phyloP scores from a whole-genome alignment of 805 yeast species.

The Candida boidinii region DNA sequence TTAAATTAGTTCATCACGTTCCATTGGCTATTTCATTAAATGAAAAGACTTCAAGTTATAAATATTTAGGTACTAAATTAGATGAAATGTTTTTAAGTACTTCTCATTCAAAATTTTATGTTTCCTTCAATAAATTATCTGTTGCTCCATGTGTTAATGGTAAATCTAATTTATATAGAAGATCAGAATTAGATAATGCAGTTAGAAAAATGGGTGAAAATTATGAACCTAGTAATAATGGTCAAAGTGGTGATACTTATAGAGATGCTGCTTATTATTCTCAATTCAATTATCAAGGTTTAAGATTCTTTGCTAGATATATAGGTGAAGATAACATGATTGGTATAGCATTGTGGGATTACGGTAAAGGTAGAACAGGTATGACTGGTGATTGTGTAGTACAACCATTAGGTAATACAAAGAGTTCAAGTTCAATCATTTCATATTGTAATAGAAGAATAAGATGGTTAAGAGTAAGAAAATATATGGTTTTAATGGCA shows the following conservation, averaged over 20 bases:
- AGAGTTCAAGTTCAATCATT: conserved; percentile 9
- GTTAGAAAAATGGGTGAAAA: conserved; percentile 32
- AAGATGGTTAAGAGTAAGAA: conserved; percentile 81
- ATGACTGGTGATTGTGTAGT: conserved; percentile 71
- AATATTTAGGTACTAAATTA: conserved; percentile 51
- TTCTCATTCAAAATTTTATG: conserved; percentile 80
- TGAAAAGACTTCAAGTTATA: conserved; percentile 2
- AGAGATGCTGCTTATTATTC: conserved; percentile 24
- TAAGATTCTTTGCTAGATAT: conserved; percentile 65
- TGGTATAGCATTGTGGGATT: conserved; percentile 76
- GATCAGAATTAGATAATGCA: conserved; percentile 53
- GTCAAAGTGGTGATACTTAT: conserved; percentile 24
- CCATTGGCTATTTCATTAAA: conserved; percentile 48
- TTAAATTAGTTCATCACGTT: conserved; percentile 71
- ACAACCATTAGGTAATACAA: conserved; percentile 54
- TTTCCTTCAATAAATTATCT: conserved; percentile 62
- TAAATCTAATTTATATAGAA: conserved; percentile 70
- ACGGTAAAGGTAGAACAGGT: conserved; percentile 59
- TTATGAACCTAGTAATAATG: conserved; percentile 21
- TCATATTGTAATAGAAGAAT: conserved; percentile 56
- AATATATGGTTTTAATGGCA: conserved; percentile 80
- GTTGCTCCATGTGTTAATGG: conserved; percentile 91
- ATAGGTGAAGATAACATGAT: conserved; percentile 94
- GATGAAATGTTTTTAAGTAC: conserved; percentile 84
- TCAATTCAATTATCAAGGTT: conserved; percentile 32